Evolutionary conservation across 148 eudicot species (phyloP), one percentile per base, ranked within the genome.

Genomic region (Rheum nobile): DNA sequence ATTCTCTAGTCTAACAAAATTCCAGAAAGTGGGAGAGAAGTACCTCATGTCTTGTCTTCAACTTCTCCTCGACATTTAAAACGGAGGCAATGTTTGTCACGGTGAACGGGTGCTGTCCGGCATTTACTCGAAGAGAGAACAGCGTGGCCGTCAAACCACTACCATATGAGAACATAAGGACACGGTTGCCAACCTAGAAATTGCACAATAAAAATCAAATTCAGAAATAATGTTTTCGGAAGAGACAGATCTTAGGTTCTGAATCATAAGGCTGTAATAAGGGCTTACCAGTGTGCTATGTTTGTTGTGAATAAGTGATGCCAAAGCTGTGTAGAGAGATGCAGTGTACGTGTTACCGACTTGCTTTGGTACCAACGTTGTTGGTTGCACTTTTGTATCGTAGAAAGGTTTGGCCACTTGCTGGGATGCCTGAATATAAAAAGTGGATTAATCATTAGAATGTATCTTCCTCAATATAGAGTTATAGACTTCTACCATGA

Each of bases 321-420:
- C 97, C 55, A 95, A 88, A 63, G 99, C 99, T 3, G 94, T 87
- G 82, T 95, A 95, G 50, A 95, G 79, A 76, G 99, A 95, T 59
- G 99, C 99, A 59, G 99, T 95, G 82, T 95, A 92, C 86, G 92
- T 91, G 85, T 95, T 95, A 26, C 99, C 99, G 14, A 95, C 86
- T 86, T 95, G 97, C 79, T 95, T 92, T 7, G 97, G 99, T 76
- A 95, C 22, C 83, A 92, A 83, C 24, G 99, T 90, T 74, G 88
- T 74, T 65, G 99, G 99, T 72, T 88, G 88, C 72, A 95, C 92
- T 83, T 85, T 95, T 46, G 73, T 80, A 44, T 90, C 99, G 75
- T 92, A 95, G 1, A 85, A 72, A 21, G 91, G 84, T 83, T 92
- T 95, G 28, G 99, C 92, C 22, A 90, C 86, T 83, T 84, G 89